Evolutionary conservation across 73 alveolate species (phyloP).

Genomic region (Uronychia setigera): DNA sequence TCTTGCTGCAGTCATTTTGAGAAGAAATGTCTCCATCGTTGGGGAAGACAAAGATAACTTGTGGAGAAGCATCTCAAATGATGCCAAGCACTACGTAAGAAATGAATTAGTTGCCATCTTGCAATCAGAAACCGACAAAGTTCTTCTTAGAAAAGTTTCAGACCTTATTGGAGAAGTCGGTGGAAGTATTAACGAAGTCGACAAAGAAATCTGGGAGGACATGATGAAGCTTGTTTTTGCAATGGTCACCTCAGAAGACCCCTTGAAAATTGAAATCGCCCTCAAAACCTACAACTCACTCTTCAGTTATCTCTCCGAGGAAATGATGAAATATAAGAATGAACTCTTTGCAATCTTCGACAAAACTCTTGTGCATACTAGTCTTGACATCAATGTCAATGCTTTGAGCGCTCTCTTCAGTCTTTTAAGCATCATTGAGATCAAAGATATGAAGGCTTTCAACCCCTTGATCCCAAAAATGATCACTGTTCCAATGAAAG

Average conservation of each 20-base stretch:
- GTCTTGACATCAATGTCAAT: conserved; percentile 46
- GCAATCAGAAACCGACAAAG: conserved; percentile 49
- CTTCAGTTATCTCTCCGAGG: conserved; percentile 51
- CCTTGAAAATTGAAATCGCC: conserved; percentile 61
- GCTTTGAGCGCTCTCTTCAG: conserved; percentile 47
- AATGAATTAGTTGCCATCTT: conserved; percentile 48
- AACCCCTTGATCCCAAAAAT: conserved; percentile 54
- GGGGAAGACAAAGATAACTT: conserved; percentile 60
- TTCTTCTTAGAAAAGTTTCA: conserved; percentile 63
- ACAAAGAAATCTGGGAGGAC: conserved; percentile 52
- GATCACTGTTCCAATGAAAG: conserved; percentile 69
- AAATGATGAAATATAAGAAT: conserved; percentile 44
- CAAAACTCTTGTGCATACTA: conserved; percentile 36
- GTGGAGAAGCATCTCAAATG: conserved; percentile 64
- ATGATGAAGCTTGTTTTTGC: conserved; percentile 41
- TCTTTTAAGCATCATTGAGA: conserved; percentile 61
- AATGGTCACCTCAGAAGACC: conserved; percentile 60
- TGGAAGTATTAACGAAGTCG: conserved; percentile 50
- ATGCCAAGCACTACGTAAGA: conserved; percentile 56
- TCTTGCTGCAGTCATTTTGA: conserved; percentile 71
- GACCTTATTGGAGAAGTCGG: conserved; percentile 80
- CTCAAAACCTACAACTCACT: conserved; percentile 54
- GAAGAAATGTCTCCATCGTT: conserved; percentile 58
- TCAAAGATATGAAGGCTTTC: conserved; percentile 71
- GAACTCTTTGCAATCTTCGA: conserved; percentile 42